Conservation (phyloP, 345 rosid genomes). For the Salix viminalis region DNA sequence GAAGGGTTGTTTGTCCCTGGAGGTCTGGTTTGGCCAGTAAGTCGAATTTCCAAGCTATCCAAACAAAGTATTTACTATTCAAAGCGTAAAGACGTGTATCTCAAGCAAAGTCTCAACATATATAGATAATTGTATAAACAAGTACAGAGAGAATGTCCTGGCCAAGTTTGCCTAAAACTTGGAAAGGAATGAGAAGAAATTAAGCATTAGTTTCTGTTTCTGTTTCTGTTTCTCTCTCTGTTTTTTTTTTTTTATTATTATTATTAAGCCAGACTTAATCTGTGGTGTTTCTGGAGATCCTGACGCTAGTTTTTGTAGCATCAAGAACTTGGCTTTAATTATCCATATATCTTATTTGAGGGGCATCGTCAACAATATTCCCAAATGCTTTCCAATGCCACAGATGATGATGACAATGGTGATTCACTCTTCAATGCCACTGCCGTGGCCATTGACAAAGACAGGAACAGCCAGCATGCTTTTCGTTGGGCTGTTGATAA, state of each 20-base stretch:
- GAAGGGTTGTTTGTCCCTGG: not conserved
- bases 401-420: conserved; percentile 26
- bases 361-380: not conserved
- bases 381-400: conserved; percentile 29
- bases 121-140: not conserved
- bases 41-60: not conserved
- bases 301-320: conserved; percentile 9
- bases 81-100: not conserved
- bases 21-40: not conserved
- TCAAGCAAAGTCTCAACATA: not conserved
- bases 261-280: not conserved
- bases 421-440: conserved; percentile 38
- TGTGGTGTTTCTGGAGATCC: not conserved
- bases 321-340: not conserved
- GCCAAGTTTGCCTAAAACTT: conserved; percentile 24
- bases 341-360: not conserved
- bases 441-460: conserved; percentile 72
- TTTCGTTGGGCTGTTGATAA: conserved; percentile 87
- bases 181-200: conserved; percentile 1
- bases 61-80: not conserved
- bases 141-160: conserved; percentile 3
- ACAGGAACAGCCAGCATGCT: conserved; percentile 74
- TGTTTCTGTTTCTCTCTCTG: not conserved
- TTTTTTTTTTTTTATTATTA: too few species aligned
- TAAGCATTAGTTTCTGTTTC: not conserved